These are phyloP conservation scores for Yamadazyma songkhlaensis DNA, from an alignment of 1,139 yeast species.

Conservation along the genomic window DNA sequence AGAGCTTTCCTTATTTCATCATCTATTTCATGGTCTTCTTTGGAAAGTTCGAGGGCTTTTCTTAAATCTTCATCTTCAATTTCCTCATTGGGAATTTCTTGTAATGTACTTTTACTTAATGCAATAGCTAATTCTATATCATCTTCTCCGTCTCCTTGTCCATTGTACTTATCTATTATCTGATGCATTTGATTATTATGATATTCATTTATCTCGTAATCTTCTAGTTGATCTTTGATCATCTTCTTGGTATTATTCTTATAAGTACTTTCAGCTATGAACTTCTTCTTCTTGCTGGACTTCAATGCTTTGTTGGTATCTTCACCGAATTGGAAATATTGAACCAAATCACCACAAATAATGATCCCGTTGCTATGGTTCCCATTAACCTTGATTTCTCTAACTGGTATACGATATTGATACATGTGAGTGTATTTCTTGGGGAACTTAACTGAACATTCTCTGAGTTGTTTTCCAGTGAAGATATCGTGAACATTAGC, in stretches of 20 bases:
- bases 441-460: conserved; percentile 46
- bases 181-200: conserved; percentile 18
- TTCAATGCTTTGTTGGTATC: conserved; percentile 2
- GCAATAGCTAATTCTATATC: conserved; percentile 54
- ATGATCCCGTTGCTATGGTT: conserved; percentile 51
- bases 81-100: not conserved
- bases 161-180: conserved; percentile 46
- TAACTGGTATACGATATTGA: conserved; percentile 36
- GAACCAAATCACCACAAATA: conserved; percentile 54
- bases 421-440: conserved; percentile 29
- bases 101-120: conserved; percentile 39
- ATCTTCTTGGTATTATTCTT: conserved; percentile 13
- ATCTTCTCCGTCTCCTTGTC: conserved; percentile 35
- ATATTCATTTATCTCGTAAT: conserved; percentile 28
- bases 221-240: conserved; percentile 37
- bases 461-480: conserved; percentile 54
- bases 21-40: too few relatives aligned
- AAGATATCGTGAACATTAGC: conserved; percentile 61
- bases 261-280: conserved; percentile 13
- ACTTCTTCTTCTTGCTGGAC: conserved; percentile 16
- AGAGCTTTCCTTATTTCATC: too few relatives aligned
- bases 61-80: conserved; percentile 19
- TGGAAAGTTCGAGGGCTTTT: conserved; percentile 31
- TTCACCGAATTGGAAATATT: conserved; percentile 60
- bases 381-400: conserved; percentile 38